Evolutionary conservation across 2,329 filamentous ascomycete genomes (phyloP).

Genomic region (Fusarium buharicum): DNA sequence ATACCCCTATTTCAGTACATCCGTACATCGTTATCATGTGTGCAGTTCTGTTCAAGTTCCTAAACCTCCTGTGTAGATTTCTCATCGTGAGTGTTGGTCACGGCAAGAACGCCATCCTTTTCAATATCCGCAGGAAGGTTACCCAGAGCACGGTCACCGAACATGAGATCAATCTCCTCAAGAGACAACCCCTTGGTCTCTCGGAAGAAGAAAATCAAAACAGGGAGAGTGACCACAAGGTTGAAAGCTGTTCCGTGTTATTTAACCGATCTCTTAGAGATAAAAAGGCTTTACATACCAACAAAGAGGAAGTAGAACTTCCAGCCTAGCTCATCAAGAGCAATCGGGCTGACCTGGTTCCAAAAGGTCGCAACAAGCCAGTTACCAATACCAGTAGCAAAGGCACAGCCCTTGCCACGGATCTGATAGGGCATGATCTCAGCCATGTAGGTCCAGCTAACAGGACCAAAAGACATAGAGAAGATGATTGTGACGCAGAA

Average conservation of each 20-base stretch:
- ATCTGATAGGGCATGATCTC: slow-evolving; percentile 73
- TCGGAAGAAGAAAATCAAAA: slow-evolving; percentile 61
- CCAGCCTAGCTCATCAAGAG: slow-evolving; percentile 52
- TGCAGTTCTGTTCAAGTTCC: background rate
- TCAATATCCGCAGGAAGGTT: slow-evolving; percentile 43
- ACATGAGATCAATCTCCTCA: slow-evolving; percentile 65
- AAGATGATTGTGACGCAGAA: slow-evolving; percentile 65
- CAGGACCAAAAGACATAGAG: slow-evolving; percentile 63
- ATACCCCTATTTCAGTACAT: background rate
- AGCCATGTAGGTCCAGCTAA: slow-evolving; percentile 68
- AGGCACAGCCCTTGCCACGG: slow-evolving; percentile 50
- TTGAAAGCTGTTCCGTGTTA: slow-evolving; percentile 46
- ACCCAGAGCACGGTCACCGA: slow-evolving; percentile 55
- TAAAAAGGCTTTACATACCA: slow-evolving; percentile 15
- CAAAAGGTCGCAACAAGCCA: slow-evolving; percentile 57
- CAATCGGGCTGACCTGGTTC: slow-evolving; percentile 67
- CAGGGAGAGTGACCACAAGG: slow-evolving; percentile 50
- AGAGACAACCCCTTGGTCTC: slow-evolving; percentile 62
- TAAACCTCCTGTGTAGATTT: slow-evolving; percentile 3
- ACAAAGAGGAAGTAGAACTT: slow-evolving; percentile 53
- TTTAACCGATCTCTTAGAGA: slow-evolving; percentile 54
- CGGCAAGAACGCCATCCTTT: slow-evolving; percentile 33
- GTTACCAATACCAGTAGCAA: slow-evolving; percentile 43
- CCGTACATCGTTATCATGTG: background rate
- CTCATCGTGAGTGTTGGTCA: slow-evolving; percentile 29